Conservation (phyloP, 202 grass and related monocot genomes). For the Cymbopogon flexuosus region DNA sequence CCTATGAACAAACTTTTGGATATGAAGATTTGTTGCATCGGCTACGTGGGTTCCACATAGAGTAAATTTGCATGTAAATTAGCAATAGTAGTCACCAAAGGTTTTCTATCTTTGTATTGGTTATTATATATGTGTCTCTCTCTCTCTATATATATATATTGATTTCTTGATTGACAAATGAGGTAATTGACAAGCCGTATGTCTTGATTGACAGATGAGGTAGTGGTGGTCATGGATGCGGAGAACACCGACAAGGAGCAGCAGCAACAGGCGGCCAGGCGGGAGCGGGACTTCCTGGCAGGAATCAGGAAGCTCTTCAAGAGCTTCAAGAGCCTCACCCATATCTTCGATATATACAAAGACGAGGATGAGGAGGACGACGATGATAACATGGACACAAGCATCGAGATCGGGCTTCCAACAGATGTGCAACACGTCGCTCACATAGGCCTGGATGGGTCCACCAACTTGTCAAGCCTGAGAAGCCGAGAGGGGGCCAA, state of each 20-base stretch:
- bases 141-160: not conserved
- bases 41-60: not conserved
- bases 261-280: not conserved
- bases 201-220: not conserved
- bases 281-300: slow-evolving; percentile 44
- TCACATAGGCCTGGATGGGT: slow-evolving; percentile 67
- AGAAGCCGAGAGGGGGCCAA: slow-evolving; percentile 34
- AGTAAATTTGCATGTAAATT: not conserved
- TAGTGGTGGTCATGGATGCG: not conserved
- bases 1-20: not conserved
- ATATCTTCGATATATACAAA: slow-evolving; percentile 56
- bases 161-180: too few species aligned
- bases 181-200: too few species aligned
- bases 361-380: slow-evolving; percentile 16
- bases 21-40: not conserved
- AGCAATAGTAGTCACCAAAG: not conserved
- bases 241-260: not conserved
- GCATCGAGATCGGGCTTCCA: slow-evolving; percentile 74
- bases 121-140: not conserved
- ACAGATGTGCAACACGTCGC: slow-evolving; percentile 67
- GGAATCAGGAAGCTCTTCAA: slow-evolving; percentile 72
- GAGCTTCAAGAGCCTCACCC: slow-evolving; percentile 68
- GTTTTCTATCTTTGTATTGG: not conserved
- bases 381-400: not conserved
- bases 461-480: slow-evolving; percentile 24